Evolutionary conservation across 2,329 filamentous ascomycete species (phyloP), one percentile per base, ranked within the genome.

Genomic region (Colletotrichum sojae): DNA sequence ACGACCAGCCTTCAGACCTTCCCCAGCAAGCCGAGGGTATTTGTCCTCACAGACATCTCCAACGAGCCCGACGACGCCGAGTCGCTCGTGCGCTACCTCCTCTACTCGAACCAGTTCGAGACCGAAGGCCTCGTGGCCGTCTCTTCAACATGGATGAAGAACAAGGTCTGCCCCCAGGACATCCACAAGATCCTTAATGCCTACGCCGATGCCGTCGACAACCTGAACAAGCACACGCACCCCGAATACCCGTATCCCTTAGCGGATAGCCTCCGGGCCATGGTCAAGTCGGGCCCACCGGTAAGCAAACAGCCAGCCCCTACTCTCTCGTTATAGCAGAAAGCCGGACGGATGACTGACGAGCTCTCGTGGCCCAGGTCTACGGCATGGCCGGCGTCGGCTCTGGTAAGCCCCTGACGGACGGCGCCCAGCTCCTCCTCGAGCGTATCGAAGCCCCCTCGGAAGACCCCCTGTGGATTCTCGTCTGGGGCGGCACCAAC

Each of bases 401-500:
- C 1, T 72, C 74, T 31, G 74, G 78, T 46, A 71, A 76, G 15
- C 75, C 77, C 5, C 72, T 79, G 3, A 78, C 75, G 53, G 76
- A 80, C 31, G 85, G 85, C 16, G 81, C 77, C 6, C 73, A 84
- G 57, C 76, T 86, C 1, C 81, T 88, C 4, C 78, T 80, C 4
- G 70, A 79, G 31, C 68, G 75, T 9, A 63, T 80, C 45, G 68
- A 70, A 2, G 67, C 72, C 2, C 60, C 71, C 10, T 53, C 71
- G 8, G 71, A 85, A 2, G 72, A 80, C 10, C 83, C 84, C 5
- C 79, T 88, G 1, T 88, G 85, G 84, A 77, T 88, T 8, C 79
- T 87, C 2, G 79, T 79, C 71, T 88, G 86, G 86, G 86, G 85
- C 16, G 86, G 86, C 13, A 82, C 83, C 27, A 88, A 87, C 66